Base-by-base conservation (phyloP, 768 basidiomycete genomes). In the Suillus subaureus region DNA sequence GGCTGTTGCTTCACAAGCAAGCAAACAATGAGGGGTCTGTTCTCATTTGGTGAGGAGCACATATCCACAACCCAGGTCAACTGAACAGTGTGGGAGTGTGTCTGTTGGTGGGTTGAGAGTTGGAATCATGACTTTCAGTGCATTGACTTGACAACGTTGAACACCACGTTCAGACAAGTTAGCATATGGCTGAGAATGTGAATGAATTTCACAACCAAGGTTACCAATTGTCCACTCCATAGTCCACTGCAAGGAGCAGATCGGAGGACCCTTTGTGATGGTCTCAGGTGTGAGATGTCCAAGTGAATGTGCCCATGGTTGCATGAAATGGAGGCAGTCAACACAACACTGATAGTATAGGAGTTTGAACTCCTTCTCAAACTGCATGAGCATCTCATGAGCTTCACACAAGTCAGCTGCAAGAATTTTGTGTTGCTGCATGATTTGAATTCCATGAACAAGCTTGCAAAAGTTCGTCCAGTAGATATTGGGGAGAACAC, bases 251-350 rank as follows among this genome's bases (percentile, higher is more conserved):
- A 75, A 56, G 35, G 68, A 70, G 21, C 64, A 67, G 23, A 64
- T 66, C 2, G 64, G 62, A 0, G 74, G 74, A 0, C 78, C 76
- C 31, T 70, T 65, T 3, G 70, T 63, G 18, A 63, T 13, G 12
- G 66, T 70, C 62, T 79, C 71, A 0, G 51, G 31, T 13, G 66
- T 65, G 15, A 74, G 12, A 68, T 79, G 79, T 3, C 43, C 18
- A 16, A 72, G 39, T 13, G 63, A 54, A 65, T 79, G 78, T 26
- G 77, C 64, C 28, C 66, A 68, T 8, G 69, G 78, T 3, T 68
- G 64, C 13, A 73, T 64, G 57, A 80, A 72, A 63, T 79, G 77
- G 12, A 80, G 33, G 6, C 67, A 70, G 43, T 73, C 65, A 6
- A 23, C 56, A 4, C 61, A 40, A 7, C 71, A 70, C 37, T 74